Evolutionary conservation across 371 early-diverging fungal genomes (phyloP).

Genomic region (Mucor piriformis): DNA sequence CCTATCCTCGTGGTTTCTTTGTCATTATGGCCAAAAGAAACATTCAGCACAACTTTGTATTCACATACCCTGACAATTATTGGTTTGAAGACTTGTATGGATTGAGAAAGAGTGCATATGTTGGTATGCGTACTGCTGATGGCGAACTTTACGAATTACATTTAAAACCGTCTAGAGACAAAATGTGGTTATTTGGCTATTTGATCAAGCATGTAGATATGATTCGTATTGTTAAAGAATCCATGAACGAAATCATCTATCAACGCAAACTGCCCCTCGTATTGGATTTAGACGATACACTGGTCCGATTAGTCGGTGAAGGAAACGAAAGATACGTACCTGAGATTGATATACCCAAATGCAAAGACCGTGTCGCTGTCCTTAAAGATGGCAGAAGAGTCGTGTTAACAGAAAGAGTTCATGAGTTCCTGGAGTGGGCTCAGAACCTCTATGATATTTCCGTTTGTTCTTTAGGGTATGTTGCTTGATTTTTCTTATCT

Average conservation of each 20-base stretch:
- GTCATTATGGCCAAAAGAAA: slow-evolving; percentile 58
- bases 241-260: slow-evolving; percentile 45
- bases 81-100: slow-evolving; percentile 57
- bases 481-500: background rate
- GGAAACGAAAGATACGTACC: slow-evolving; percentile 70
- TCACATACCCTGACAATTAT: slow-evolving; percentile 62
- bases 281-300: slow-evolving; percentile 80
- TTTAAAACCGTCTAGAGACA: slow-evolving; percentile 67
- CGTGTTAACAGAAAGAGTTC: slow-evolving; percentile 70
- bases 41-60: slow-evolving; percentile 64
- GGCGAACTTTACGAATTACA: slow-evolving; percentile 72
- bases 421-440: slow-evolving; percentile 81
- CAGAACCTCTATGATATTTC: slow-evolving; percentile 70
- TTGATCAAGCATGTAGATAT: slow-evolving; percentile 63
- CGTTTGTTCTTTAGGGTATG: slow-evolving; percentile 78
- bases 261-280: slow-evolving; percentile 72
- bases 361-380: slow-evolving; percentile 60
- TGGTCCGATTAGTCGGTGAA: slow-evolving; percentile 74
- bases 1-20: slow-evolving; percentile 68
- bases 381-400: slow-evolving; percentile 69
- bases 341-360: slow-evolving; percentile 52
- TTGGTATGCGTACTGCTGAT: slow-evolving; percentile 52
- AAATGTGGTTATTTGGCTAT: slow-evolving; percentile 70
- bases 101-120: slow-evolving; percentile 58
- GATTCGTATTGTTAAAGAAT: slow-evolving; percentile 51